These are phyloP conservation scores for Logfia minima DNA, from an alignment of 129 eudicot species.

Conservation along the genomic window DNA sequence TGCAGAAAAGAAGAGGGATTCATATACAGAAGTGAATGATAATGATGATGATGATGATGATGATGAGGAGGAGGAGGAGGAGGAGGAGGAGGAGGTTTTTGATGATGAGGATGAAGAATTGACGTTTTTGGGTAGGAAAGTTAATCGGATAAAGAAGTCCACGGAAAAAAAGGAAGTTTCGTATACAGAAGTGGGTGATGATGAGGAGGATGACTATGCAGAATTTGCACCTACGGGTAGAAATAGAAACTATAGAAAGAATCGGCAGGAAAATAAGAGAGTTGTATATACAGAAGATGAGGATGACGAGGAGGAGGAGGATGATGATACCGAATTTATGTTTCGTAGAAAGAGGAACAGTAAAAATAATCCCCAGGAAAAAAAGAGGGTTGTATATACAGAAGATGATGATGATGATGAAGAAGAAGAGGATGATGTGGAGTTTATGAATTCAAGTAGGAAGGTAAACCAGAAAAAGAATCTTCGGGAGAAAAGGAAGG, in stretches of 20 bases:
- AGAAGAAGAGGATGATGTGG: constrained; percentile 41
- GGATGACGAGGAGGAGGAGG: constrained; percentile 8
- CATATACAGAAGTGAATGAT: constrained; percentile 22
- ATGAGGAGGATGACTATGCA: constrained; percentile 2
- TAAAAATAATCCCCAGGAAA: constrained; percentile 20
- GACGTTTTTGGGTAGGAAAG: background rate
- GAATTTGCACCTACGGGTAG: constrained; percentile 6
- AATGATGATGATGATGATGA: background rate
- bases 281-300: constrained; percentile 18
- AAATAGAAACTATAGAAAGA: background rate
- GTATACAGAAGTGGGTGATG: background rate
- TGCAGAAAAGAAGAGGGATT: constrained; percentile 29
- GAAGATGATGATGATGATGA: constrained; percentile 35
- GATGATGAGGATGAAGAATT: constrained; percentile 9
- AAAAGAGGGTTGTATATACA: constrained; percentile 20
- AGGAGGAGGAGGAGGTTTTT: background rate
- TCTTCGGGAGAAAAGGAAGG: constrained; percentile 27
- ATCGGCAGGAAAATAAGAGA: constrained; percentile 11
- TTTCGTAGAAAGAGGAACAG: constrained; percentile 19
- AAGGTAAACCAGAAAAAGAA: constrained; percentile 24
- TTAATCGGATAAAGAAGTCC: background rate
- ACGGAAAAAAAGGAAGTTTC: background rate
- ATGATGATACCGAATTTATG: constrained; percentile 4
- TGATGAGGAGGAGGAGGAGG: background rate
- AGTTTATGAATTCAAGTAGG: constrained; percentile 33